These are phyloP conservation scores for Zygosaccharomyces lentus DNA, from an alignment of 805 yeast species.

Conservation along the genomic window DNA sequence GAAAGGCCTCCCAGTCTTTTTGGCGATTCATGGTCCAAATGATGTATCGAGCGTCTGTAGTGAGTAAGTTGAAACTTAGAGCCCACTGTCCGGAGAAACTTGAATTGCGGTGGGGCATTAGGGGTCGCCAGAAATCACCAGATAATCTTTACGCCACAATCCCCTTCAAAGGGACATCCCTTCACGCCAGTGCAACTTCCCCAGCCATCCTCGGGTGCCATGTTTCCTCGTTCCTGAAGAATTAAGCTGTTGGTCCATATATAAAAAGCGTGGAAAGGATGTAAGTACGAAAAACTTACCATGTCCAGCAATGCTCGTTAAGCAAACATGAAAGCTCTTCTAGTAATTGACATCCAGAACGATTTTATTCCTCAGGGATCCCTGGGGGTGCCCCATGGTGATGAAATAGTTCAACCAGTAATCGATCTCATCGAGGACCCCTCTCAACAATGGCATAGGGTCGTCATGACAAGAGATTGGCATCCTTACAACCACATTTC, in stretches of 20 bases:
- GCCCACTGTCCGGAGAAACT: neutral
- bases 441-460: conserved; percentile 51
- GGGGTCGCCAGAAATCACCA: neutral
- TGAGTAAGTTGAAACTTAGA: neutral
- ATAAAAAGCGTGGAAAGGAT: neutral
- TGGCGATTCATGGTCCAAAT: neutral
- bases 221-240: neutral
- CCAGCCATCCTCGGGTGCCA: conserved; percentile 1
- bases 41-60: neutral
- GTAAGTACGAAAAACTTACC: neutral
- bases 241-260: neutral
- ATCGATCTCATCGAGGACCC: conserved; percentile 41
- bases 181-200: neutral
- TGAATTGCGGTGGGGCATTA: neutral
- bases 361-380: conserved; percentile 80
- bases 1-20: too few species aligned
- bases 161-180: neutral
- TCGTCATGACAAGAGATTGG: conserved; percentile 83
- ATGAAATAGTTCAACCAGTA: conserved; percentile 51
- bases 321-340: conserved; percentile 44
- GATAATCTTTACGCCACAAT: neutral
- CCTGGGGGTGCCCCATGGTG: conserved; percentile 66
- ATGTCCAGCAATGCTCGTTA: neutral
- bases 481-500: conserved; percentile 78
- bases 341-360: conserved; percentile 78